Percentiles rank a stretch among this genome's conserved stretches.
These are phyloP conservation scores for Ochetophila trinervis DNA, from an alignment of 306 rosid species.

Conservation along the genomic window DNA sequence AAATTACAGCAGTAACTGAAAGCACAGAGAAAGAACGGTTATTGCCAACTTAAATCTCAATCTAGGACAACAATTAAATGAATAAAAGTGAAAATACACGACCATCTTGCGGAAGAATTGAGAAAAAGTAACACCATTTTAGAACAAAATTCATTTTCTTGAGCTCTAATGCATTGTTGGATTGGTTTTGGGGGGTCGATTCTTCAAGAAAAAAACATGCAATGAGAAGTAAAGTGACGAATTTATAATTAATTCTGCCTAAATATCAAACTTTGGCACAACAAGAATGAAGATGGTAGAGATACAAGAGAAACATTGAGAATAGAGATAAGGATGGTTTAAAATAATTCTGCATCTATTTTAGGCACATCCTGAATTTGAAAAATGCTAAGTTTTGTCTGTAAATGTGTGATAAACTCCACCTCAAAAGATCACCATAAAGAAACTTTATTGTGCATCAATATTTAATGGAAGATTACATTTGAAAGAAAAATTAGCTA, in stretches of 20 bases:
- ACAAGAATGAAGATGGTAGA: too few species aligned
- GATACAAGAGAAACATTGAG: too few species aligned
- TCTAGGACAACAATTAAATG: not conserved
- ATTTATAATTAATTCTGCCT: too few species aligned
- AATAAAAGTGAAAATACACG: not conserved
- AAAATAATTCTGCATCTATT: too few species aligned
- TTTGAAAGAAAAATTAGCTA: not conserved
- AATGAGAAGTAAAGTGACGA: too few species aligned
- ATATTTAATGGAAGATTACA: not conserved
- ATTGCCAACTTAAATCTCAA: not conserved
- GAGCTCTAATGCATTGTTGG: not conserved
- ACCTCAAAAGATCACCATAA: not conserved
- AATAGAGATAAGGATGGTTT: too few species aligned
- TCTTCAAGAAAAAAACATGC: not conserved
- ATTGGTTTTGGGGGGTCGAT: not conserved
- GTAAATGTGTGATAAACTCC: not conserved
- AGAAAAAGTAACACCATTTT: not conserved
- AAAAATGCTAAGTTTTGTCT: too few species aligned
- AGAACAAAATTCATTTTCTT: not conserved
- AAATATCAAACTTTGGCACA: too few species aligned
- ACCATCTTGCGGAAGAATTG: not conserved
- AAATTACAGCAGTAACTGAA: not conserved
- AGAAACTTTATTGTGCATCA: not conserved
- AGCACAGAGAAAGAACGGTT: not conserved
- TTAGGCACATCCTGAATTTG: too few species aligned